These are phyloP conservation scores for Hibiscus syriacus DNA, from an alignment of 345 rosid species.

Conservation along the genomic window DNA sequence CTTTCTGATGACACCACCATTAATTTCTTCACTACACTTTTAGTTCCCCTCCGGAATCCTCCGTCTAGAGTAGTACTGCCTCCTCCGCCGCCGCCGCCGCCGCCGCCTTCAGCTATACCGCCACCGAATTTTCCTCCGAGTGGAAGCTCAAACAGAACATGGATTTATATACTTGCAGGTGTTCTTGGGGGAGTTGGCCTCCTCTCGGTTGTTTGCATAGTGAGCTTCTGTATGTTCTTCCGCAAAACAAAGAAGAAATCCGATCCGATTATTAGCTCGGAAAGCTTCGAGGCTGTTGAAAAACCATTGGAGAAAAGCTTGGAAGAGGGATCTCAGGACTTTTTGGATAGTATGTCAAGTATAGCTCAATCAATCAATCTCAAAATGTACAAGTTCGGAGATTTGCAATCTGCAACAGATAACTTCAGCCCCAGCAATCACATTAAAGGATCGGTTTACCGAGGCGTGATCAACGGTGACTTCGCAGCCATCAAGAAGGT, in stretches of 20 bases:
- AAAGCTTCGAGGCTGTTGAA: constrained; percentile 31
- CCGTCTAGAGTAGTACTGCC: constrained; percentile 34
- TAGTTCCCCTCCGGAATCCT: constrained; percentile 39
- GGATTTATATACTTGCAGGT: constrained; percentile 50
- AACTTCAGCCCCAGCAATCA: constrained; percentile 46
- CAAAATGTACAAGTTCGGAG: constrained; percentile 48
- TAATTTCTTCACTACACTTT: constrained; percentile 43
- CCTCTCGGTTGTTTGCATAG: constrained; percentile 16
- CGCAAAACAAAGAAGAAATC: constrained; percentile 19
- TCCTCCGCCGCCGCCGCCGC: constrained; percentile 25
- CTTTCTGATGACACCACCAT: constrained; percentile 14
- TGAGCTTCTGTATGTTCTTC: constrained; percentile 25
- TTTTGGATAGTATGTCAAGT: constrained; percentile 34
- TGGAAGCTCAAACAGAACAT: constrained; percentile 31
- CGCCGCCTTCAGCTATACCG: constrained; percentile 25
- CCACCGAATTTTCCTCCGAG: constrained; percentile 18
- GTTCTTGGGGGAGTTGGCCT: constrained; percentile 42
- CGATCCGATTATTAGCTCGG: constrained; percentile 13
- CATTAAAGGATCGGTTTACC: constrained; percentile 52
- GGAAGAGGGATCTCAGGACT: constrained; percentile 38
- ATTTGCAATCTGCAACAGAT: constrained; percentile 55
- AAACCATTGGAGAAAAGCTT: constrained; percentile 26
- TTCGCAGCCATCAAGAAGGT: constrained; percentile 68
- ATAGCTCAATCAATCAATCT: constrained; percentile 50
- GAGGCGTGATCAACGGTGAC: constrained; percentile 58